Conservation (phyloP, 2,329 filamentous ascomycete species). For the Nigrospora sphaerica region DNA sequence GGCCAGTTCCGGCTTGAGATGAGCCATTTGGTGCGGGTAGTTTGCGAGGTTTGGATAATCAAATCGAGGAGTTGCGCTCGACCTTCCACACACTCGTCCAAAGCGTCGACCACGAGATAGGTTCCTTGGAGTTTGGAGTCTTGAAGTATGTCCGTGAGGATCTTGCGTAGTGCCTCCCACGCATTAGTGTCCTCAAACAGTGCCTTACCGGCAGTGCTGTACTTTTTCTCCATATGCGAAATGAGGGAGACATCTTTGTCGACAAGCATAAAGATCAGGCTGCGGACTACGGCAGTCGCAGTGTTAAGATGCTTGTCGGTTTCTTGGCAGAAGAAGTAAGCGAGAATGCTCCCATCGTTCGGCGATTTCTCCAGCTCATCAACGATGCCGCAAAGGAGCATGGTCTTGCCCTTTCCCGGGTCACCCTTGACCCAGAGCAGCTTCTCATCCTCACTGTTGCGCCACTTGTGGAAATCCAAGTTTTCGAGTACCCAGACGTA, state of each 20-base stretch:
- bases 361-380: slow-evolving; percentile 11
- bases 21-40: slow-evolving; percentile 29
- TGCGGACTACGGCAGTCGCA: slow-evolving; percentile 21
- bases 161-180: slow-evolving; percentile 26
- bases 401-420: slow-evolving; percentile 28
- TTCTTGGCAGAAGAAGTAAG: slow-evolving; percentile 26
- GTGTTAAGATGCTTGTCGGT: slow-evolving; percentile 16
- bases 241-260: slow-evolving; percentile 21
- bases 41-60: slow-evolving; percentile 18
- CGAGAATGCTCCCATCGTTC: slow-evolving; percentile 1
- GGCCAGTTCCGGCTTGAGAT: slow-evolving; percentile 34
- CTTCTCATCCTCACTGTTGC: slow-evolving; percentile 7
- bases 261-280: slow-evolving; percentile 21
- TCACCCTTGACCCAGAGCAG: slow-evolving; percentile 21
- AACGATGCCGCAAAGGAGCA: slow-evolving; percentile 20
- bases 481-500: slow-evolving; percentile 26
- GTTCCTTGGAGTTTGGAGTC: slow-evolving; percentile 21
- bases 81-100: slow-evolving; percentile 34
- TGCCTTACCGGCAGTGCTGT: slow-evolving; percentile 18
- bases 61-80: slow-evolving; percentile 24
- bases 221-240: slow-evolving; percentile 22
- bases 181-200: slow-evolving; percentile 31
- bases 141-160: slow-evolving; percentile 32
- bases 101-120: slow-evolving; percentile 35
- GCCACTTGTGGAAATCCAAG: slow-evolving; percentile 18